phyloP scores from a whole-genome alignment of 2,329 filamentous ascomycete species.

The Cadophora malorum region DNA sequence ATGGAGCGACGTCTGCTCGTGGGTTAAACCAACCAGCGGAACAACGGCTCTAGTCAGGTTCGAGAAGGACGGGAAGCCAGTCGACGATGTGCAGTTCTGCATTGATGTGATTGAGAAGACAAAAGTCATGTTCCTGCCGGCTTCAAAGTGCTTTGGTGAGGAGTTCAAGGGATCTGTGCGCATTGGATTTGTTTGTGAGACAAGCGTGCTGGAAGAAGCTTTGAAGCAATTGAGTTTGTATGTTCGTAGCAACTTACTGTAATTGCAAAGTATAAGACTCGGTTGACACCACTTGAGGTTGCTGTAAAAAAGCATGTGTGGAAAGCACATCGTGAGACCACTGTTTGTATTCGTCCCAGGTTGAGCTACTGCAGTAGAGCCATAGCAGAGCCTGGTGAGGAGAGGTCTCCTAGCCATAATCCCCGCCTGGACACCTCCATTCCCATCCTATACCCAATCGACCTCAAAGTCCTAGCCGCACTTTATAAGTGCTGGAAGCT shows the following conservation, averaged over 20 bases:
- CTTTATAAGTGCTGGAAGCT: no score
- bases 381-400: not conserved
- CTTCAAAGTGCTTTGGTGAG: constrained; percentile 73
- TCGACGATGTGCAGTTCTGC: constrained; percentile 78
- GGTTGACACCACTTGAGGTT: not conserved
- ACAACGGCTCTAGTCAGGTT: constrained; percentile 83
- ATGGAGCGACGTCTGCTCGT: constrained; percentile 68
- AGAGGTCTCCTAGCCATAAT: not conserved
- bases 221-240: constrained; percentile 52
- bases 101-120: constrained; percentile 69
- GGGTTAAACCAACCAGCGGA: constrained; percentile 77
- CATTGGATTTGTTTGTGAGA: constrained; percentile 77
- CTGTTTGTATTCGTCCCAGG: not conserved
- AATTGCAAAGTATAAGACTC: not conserved
- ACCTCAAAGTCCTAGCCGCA: not conserved
- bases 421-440: not conserved
- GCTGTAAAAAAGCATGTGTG: not conserved
- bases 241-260: constrained; percentile 36
- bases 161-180: constrained; percentile 79
- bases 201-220: constrained; percentile 70
- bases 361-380: not conserved
- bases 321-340: not conserved
- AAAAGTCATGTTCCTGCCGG: constrained; percentile 78
- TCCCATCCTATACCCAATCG: not conserved
- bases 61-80: constrained; percentile 59